Evolutionary conservation across 1,284 basidiomycete species (phyloP).

Genomic region (Tilletia caries): DNA sequence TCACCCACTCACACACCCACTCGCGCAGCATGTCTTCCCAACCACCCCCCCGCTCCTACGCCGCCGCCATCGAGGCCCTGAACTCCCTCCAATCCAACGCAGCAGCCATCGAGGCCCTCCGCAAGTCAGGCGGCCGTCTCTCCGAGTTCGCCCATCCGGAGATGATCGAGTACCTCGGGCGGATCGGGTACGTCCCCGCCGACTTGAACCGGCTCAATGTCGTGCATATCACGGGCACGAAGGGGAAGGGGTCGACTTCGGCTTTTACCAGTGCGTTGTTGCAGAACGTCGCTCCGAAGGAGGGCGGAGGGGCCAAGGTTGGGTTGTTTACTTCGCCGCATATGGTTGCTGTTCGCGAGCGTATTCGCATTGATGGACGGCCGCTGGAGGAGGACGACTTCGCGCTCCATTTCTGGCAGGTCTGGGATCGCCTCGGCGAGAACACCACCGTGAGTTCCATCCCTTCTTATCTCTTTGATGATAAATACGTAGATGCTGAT

Average conservation of each 20-base stretch:
- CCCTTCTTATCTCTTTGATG: too few species aligned
- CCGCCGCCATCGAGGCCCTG: constrained; percentile 78
- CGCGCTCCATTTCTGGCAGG: constrained; percentile 87
- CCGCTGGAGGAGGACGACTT: constrained; percentile 86
- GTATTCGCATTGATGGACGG: constrained; percentile 86
- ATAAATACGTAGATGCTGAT: neutral
- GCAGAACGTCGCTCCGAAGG: constrained; percentile 54
- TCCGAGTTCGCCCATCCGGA: constrained; percentile 75
- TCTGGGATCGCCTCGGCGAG: constrained; percentile 82
- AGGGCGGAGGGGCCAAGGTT: constrained; percentile 30
- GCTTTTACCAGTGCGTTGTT: constrained; percentile 65
- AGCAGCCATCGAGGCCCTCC: constrained; percentile 77
- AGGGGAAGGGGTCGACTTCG: constrained; percentile 96
- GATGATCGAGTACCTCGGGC: constrained; percentile 81
- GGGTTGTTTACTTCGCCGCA: constrained; percentile 97
- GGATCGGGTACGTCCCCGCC: constrained; percentile 76
- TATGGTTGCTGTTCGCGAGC: constrained; percentile 88
- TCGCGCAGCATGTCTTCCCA: neutral
- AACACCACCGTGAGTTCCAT: constrained; percentile 54
- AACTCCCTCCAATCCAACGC: constrained; percentile 95
- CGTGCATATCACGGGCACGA: constrained; percentile 95
- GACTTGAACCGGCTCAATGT: constrained; percentile 87
- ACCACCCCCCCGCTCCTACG: constrained; percentile 30
- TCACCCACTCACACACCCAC: too few species aligned
- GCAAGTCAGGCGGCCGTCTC: constrained; percentile 69